Evolutionary conservation across 2,329 filamentous ascomycete genomes (phyloP).

Genomic region (Fusarium compactum): DNA sequence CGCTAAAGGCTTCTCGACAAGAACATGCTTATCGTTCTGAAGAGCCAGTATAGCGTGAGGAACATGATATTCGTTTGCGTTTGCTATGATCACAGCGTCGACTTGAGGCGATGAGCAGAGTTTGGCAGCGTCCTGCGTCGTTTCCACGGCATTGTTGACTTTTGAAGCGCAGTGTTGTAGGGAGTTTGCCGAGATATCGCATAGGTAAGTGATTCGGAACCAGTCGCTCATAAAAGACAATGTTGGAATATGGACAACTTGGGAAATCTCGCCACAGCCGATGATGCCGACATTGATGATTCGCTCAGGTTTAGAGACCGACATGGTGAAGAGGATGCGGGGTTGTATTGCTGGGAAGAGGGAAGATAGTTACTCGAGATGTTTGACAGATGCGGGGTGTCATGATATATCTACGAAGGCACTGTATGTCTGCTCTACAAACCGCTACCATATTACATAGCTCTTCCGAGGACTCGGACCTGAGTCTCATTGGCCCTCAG

Average conservation of each 20-base stretch:
- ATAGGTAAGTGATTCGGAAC: conserved; percentile 62
- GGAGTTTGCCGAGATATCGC: conserved; percentile 60
- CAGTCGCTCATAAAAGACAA: conserved; percentile 58
- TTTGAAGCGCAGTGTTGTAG: conserved; percentile 45
- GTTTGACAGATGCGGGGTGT: not conserved
- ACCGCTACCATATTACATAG: not conserved
- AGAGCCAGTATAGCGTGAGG: conserved; percentile 64
- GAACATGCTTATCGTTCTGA: conserved; percentile 64
- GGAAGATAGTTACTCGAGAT: fast-evolving
- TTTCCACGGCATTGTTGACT: conserved; percentile 39
- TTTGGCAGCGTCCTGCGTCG: conserved; percentile 55
- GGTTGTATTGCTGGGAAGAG: not conserved
- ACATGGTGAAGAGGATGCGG: not conserved
- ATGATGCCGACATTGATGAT: conserved; percentile 6
- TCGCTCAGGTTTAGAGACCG: not conserved
- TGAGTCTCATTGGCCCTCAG: not conserved
- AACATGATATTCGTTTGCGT: conserved; percentile 67
- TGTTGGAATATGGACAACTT: conserved; percentile 66
- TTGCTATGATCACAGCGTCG: conserved; percentile 67
- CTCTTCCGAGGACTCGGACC: not conserved
- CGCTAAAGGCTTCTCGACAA: conserved; percentile 71
- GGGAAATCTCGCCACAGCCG: conserved; percentile 42
- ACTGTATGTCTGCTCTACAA: too few relatives aligned
- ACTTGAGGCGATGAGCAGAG: conserved; percentile 58
- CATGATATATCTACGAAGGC: not conserved